phyloP scores from a whole-genome alignment of 805 yeast genomes.

The Millerozyma miso region DNA sequence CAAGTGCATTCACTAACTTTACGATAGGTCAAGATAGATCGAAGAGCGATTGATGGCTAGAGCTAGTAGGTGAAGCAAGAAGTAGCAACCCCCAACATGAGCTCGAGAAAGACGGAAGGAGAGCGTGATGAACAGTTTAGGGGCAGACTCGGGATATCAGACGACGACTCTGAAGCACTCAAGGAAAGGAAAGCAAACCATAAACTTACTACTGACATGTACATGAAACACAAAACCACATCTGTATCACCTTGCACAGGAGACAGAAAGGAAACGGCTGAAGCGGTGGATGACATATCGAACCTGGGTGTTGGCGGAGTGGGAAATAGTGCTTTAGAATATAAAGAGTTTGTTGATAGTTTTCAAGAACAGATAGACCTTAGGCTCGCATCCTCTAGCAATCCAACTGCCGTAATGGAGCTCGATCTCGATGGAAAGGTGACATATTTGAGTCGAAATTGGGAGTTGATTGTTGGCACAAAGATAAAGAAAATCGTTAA shows the following conservation, averaged over 20 bases:
- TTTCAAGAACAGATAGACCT: conserved; percentile 49
- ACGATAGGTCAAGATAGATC: not conserved
- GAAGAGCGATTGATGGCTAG: not conserved
- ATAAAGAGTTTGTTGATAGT: conserved; percentile 12
- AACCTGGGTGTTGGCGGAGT: not conserved
- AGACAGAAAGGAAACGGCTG: not conserved
- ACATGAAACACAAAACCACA: not conserved
- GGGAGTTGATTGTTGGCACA: conserved; percentile 79
- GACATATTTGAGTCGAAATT: conserved; percentile 67
- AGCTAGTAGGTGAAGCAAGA: not conserved
- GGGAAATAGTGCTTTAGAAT: not conserved
- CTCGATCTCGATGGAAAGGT: conserved; percentile 75
- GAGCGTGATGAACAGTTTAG: not conserved
- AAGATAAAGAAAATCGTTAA: conserved; percentile 48
- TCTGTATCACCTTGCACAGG: not conserved
- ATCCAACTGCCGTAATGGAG: conserved; percentile 79
- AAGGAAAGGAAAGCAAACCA: not conserved
- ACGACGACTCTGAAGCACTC: not conserved
- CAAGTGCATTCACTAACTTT: not conserved
- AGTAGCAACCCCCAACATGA: not conserved
- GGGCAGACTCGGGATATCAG: not conserved
- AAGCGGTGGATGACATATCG: not conserved
- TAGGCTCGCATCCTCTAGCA: conserved; percentile 59
- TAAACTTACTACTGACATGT: not conserved
- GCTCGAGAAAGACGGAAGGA: not conserved